phyloP scores from a whole-genome alignment of 2,329 filamentous ascomycete genomes.

The Arachnomyces sp. region DNA sequence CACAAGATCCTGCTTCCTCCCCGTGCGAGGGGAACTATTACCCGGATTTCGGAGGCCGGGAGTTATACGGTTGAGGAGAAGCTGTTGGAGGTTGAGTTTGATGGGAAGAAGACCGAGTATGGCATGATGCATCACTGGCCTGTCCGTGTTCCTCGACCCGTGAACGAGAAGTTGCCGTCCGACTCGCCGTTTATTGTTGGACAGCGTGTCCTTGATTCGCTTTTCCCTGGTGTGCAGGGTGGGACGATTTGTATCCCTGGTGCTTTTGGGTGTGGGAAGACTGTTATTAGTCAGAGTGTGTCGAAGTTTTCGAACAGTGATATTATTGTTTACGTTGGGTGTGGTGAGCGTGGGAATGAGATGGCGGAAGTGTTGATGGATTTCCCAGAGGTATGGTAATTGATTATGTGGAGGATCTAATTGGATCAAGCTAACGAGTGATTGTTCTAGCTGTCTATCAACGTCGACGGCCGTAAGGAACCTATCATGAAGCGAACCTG shows the following conservation, averaged over 20 bases:
- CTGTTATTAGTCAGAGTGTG: slow-evolving; percentile 94
- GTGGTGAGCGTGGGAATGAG: slow-evolving; percentile 91
- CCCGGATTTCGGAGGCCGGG: slow-evolving; percentile 78
- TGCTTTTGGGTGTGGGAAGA: slow-evolving; percentile 98
- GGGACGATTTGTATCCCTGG: slow-evolving; percentile 97
- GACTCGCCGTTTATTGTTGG: slow-evolving; percentile 90
- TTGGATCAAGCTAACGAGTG: slow-evolving; percentile 9
- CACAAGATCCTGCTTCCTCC: slow-evolving; percentile 92
- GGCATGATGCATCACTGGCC: slow-evolving; percentile 99
- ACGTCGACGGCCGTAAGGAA: slow-evolving; percentile 87
- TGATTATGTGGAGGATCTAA: too few species aligned
- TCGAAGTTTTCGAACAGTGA: slow-evolving; percentile 99
- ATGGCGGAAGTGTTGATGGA: slow-evolving; percentile 99
- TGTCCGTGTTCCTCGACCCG: slow-evolving; percentile 87
- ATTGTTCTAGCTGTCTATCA: slow-evolving; percentile 63
- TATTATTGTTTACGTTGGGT: slow-evolving; percentile 95
- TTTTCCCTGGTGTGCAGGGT: slow-evolving; percentile 94
- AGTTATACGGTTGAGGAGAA: slow-evolving; percentile 91
- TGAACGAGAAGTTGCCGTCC: slow-evolving; percentile 83
- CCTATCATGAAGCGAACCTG: slow-evolving; percentile 99
- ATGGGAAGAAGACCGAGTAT: slow-evolving; percentile 88
- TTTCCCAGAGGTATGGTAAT: slow-evolving; percentile 65
- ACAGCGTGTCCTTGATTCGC: slow-evolving; percentile 88
- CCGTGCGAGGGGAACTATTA: slow-evolving; percentile 83
- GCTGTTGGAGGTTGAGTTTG: slow-evolving; percentile 91